Conservation (phyloP, 768 basidiomycete species). For the Leccinum longicurvipes region DNA sequence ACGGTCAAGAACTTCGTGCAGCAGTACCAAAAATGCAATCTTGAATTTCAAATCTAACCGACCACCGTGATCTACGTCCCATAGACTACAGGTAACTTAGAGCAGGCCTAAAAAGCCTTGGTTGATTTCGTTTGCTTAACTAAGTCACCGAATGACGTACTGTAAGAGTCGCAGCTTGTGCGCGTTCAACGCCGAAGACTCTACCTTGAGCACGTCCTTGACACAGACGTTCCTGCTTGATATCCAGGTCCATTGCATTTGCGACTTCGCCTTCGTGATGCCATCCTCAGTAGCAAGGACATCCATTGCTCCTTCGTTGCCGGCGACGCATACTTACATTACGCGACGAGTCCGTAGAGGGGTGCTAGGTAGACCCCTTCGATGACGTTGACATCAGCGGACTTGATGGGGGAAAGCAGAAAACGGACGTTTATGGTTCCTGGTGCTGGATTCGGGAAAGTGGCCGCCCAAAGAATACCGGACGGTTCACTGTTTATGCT, state of each 20-base stretch:
- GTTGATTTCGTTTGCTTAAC: neutral
- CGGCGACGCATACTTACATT: constrained; percentile 50
- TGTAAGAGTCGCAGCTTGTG: constrained; percentile 71
- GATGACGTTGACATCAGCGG: constrained; percentile 76
- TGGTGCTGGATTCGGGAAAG: constrained; percentile 50
- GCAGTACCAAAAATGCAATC: too few species aligned
- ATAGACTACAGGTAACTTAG: too few species aligned
- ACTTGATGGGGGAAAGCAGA: constrained; percentile 74
- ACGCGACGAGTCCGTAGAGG: constrained; percentile 38
- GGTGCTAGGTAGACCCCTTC: constrained; percentile 78
- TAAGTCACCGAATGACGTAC: constrained; percentile 37
- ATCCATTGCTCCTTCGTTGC: constrained; percentile 74
- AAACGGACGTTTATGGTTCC: constrained; percentile 62
- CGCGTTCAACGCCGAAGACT: constrained; percentile 52
- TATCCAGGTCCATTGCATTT: constrained; percentile 77
- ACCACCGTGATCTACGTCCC: too few species aligned
- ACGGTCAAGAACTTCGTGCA: too few species aligned
- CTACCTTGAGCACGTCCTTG: constrained; percentile 59
- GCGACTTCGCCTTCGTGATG: constrained; percentile 51
- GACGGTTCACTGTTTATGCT: constrained; percentile 56
- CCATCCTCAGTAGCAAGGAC: constrained; percentile 58
- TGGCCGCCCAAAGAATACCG: constrained; percentile 52
- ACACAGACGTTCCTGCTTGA: constrained; percentile 50
- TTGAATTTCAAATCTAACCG: too few species aligned
- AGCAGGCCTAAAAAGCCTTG: constrained; percentile 44